These are phyloP conservation scores for Apophysomyces trapeziformis DNA, from an alignment of 371 early-diverging fungal genomes.

Conservation along the genomic window DNA sequence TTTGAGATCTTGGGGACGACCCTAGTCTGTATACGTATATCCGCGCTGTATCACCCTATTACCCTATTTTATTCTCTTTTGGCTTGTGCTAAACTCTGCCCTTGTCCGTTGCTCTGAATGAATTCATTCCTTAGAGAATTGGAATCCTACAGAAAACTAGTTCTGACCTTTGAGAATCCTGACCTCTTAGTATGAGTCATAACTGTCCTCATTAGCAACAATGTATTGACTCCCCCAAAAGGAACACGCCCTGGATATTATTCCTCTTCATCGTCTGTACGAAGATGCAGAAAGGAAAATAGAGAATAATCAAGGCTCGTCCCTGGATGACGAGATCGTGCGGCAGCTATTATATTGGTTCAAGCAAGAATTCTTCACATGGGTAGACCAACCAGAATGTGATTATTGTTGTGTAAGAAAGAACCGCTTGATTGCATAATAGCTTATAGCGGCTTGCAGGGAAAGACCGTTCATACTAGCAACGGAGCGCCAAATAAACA, in stretches of 20 bases:
- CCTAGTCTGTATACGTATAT: no score
- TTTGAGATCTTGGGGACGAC: background rate
- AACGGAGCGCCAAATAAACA: conserved; percentile 44
- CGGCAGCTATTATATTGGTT: conserved; percentile 61
- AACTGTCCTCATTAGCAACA: background rate
- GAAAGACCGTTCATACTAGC: conserved; percentile 35
- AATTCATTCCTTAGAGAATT: conserved; percentile 18
- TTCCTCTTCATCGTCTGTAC: conserved; percentile 54
- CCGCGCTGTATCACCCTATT: no score
- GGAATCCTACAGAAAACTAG: conserved; percentile 21
- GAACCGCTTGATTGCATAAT: background rate
- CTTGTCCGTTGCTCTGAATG: background rate
- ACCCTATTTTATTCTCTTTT: no score
- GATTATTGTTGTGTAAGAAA: conserved; percentile 48
- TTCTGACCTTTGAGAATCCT: conserved; percentile 43
- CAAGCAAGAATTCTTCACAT: conserved; percentile 67
- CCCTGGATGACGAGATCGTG: conserved; percentile 40
- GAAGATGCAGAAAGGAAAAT: conserved; percentile 38
- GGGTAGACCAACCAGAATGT: conserved; percentile 71
- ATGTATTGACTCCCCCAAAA: conserved; percentile 5
- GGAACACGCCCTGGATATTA: conserved; percentile 50
- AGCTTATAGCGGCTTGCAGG: conserved; percentile 19
- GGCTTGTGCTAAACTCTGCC: background rate
- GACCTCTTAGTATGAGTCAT: conserved; percentile 36
- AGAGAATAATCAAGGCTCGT: conserved; percentile 17